Base-by-base conservation (phyloP, 371 early-diverging fungal genomes). In the Saksenaea oblongispora region DNA sequence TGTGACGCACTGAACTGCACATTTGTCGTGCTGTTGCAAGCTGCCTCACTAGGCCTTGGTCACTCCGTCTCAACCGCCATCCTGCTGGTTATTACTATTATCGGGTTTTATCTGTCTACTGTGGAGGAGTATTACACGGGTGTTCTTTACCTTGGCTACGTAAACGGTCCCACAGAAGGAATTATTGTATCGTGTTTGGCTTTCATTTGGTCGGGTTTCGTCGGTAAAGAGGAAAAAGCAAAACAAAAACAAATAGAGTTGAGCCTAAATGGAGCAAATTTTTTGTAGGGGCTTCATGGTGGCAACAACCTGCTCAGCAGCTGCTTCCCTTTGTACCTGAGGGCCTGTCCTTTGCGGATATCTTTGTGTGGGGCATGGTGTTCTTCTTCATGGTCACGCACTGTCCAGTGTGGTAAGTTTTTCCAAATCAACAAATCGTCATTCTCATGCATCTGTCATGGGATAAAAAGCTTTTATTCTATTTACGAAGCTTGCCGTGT, bases 101-200 rank as follows among this genome's bases (percentile, higher is more conserved):
- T 84, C 56, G 87, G 91, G 26, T 99, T 97, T 78, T 99, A 92
- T 82, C 73, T 96, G 64, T 91, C 94, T n/a, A 95, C 96, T 2
- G 94, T 95, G 81, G 97, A 99, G 68, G 97, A 95, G 69, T 98
- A 97, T 73, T 95, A 97, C 78, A 98, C 98, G 0, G 93, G 94
- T 11, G 86, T 88, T 0, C 84, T 99, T 18, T 96, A 93, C 72
- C 85, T 99, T 22, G 95, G 97, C 13, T 89, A 93, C 66, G 76
- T 98, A 66, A 97, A 95, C 69, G 99, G 99, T 7, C 98, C 99
- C 14, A 94, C 98, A 0, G 99, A 99, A 74, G 95, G 97, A 27
- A 84, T 99, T 22, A 78, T 96, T 26, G 37, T 93, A 11, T 89
- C 90, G 15, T 91, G 91, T 70, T 54, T 85, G 5, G 81, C 87